Base-by-base conservation (phyloP, 192 early-diverging fungal genomes). In the Mortierella claussenii region DNA sequence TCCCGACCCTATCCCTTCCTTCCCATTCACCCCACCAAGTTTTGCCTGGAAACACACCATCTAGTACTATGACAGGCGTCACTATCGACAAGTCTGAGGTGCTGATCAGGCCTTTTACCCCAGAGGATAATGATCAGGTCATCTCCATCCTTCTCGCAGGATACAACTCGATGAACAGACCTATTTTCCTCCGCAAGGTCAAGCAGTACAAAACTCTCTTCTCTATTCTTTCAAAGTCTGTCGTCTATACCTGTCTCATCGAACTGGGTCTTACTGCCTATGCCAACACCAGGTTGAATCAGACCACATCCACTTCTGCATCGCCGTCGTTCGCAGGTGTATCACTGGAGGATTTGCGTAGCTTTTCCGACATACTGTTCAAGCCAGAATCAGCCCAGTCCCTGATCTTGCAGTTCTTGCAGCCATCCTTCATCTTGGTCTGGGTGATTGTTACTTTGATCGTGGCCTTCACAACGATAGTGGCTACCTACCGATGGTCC, bases 91-190 rank as follows among this genome's bases (percentile, higher is more conserved):
- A 51, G 23, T 43, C 44, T 2, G 73, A 45, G 9, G 67, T 76
- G 30, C 53, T 33, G 51, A 57, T 67, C 65, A 26, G 73, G 43
- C 65, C 73, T 9, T 76, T 67, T 17, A 34, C 5, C 45, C 24
- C 33, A 20, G 58, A 61, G 7, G 73, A 76, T 34, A 2, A 60
- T 8, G 73, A 67, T 11, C 73, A 76, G 46, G 73, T 76, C 53
- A 11, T 46, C 17, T n/a, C 44, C 34, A 62, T 61, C 46, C 51
- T 76, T 3, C 6, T 57, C 24, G 10, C 13, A 2, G 73, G 73
- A 2, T 62, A 67, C 46, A 23, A 26, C 0, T 48, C 34, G 8
- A 44, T 60, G 15, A 40, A 40, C 17, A 12, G 17, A 1, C 62
- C 55, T 2, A 15, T 66, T 28, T 55, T 66, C 43, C 46, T 31